Percentiles rank a stretch among this genome's conserved stretches.
phyloP scores from a whole-genome alignment of 805 yeast species.

The Saccharomycopsis lassenensis region DNA sequence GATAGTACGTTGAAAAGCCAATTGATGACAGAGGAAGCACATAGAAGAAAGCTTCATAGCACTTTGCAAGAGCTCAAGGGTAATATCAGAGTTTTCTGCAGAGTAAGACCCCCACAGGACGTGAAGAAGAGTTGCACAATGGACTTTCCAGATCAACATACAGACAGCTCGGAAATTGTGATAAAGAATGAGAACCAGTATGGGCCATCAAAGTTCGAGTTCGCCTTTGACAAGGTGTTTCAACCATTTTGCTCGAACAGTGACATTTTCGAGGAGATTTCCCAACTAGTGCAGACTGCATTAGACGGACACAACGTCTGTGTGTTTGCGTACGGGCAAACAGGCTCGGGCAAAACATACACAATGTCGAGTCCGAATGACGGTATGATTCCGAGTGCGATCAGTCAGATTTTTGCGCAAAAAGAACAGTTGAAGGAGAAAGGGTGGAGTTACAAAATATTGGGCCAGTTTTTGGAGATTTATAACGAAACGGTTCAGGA shows the following conservation, averaged over 20 bases:
- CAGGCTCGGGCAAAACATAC: constrained; percentile 89
- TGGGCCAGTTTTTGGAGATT: constrained; percentile 78
- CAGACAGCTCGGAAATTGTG: constrained; percentile 22
- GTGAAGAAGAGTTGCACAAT: constrained; percentile 6
- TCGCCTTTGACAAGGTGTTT: constrained; percentile 75
- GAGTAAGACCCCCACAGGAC: constrained; percentile 54
- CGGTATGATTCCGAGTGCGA: constrained; percentile 77
- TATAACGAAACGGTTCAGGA: constrained; percentile 79
- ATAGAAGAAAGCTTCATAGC: constrained; percentile 58
- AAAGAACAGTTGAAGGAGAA: constrained; percentile 34
- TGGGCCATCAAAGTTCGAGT: constrained; percentile 23
- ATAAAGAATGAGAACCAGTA: constrained; percentile 20
- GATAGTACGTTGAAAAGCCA: constrained; percentile 26
- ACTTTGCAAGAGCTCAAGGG: constrained; percentile 80
- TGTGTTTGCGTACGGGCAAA: constrained; percentile 94
- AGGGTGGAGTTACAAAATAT: constrained; percentile 53
- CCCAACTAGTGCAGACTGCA: constrained; percentile 77
- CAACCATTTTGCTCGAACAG: constrained; percentile 39
- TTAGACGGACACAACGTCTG: constrained; percentile 87
- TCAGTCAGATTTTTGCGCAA: constrained; percentile 56
- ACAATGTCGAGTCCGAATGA: constrained; percentile 68
- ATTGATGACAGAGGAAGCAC: constrained; percentile 39
- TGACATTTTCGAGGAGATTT: constrained; percentile 71
- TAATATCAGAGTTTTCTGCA: constrained; percentile 81
- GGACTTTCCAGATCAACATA: constrained; percentile 12